These are phyloP conservation scores for Rubus idaeus DNA, from an alignment of 306 rosid species.

Conservation along the genomic window DNA sequence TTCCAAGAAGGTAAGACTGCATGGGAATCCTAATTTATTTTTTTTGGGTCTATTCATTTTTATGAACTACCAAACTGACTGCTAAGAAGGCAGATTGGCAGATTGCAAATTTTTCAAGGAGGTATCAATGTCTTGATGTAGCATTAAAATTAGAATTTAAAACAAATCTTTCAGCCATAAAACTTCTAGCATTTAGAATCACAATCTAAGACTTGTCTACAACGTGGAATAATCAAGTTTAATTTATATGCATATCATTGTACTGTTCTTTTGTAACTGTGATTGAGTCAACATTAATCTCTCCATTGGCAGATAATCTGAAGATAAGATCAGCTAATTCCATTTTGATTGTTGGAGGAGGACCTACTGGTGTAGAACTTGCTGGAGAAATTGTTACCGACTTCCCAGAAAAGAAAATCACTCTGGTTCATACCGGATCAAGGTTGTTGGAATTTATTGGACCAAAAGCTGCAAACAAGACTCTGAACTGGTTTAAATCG, in stretches of 20 bases:
- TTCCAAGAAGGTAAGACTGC: constrained; percentile 47
- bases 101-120: constrained; percentile 2
- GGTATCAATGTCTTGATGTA: not conserved
- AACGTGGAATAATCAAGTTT: not conserved
- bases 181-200: not conserved
- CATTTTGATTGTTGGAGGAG: constrained; percentile 84
- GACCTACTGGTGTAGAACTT: constrained; percentile 88
- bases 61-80: not conserved
- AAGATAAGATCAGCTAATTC: constrained; percentile 64
- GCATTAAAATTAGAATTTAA: not conserved
- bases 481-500: constrained; percentile 56
- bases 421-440: constrained; percentile 62
- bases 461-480: constrained; percentile 55
- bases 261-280: not conserved
- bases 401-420: constrained; percentile 60
- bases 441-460: constrained; percentile 81
- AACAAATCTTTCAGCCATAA: not conserved
- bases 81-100: not conserved
- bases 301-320: constrained; percentile 48
- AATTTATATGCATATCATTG: not conserved
- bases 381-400: constrained; percentile 81
- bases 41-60: not conserved
- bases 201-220: not conserved
- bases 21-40: not conserved
- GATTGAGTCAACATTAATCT: constrained; percentile 21